phyloP scores from a whole-genome alignment of 1,284 basidiomycete species.

The Fomes fomentarius region DNA sequence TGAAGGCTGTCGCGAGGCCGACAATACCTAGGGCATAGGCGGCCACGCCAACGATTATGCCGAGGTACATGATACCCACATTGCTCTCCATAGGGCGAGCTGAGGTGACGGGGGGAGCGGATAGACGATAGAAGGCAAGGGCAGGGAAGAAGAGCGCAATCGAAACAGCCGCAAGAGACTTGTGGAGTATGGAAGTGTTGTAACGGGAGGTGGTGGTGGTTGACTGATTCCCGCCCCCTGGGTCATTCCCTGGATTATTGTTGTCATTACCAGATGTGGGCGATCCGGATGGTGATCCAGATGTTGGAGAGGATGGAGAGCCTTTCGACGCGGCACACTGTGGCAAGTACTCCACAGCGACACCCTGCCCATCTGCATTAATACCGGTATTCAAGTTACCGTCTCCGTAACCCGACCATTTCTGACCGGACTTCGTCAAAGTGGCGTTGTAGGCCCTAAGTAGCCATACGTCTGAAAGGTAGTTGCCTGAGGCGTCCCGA shows the following conservation, averaged over 20 bases:
- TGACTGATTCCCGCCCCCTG: slow-evolving; percentile 5
- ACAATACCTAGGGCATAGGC: slow-evolving; percentile 66
- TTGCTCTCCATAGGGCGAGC: slow-evolving; percentile 22
- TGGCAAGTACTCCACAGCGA: slow-evolving; percentile 60
- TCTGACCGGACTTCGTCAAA: slow-evolving; percentile 52
- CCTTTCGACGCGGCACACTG: slow-evolving; percentile 52
- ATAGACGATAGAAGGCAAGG: slow-evolving; percentile 56
- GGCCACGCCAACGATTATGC: slow-evolving; percentile 43
- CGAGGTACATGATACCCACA: slow-evolving; percentile 37
- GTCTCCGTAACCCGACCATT: slow-evolving; percentile 66
- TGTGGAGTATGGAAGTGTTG: slow-evolving; percentile 64
- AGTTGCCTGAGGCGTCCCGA: slow-evolving; percentile 62
- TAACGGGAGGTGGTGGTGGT: slow-evolving; percentile 32
- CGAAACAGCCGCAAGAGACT: slow-evolving; percentile 66
- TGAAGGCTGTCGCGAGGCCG: slow-evolving; percentile 65
- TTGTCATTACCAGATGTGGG: slow-evolving; percentile 24
- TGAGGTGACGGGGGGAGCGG: slow-evolving; percentile 42
- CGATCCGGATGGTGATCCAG: background rate
- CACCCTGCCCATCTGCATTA: slow-evolving; percentile 67
- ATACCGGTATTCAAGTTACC: slow-evolving; percentile 63
- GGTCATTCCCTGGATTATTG: no score
- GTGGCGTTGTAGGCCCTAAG: slow-evolving; percentile 68
- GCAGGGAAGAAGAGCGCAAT: slow-evolving; percentile 58
- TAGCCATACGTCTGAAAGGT: slow-evolving; percentile 76
- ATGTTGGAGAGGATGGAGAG: slow-evolving; percentile 1